phyloP scores from a whole-genome alignment of 495 filamentous ascomycete species.

The Xylaria sp. region DNA sequence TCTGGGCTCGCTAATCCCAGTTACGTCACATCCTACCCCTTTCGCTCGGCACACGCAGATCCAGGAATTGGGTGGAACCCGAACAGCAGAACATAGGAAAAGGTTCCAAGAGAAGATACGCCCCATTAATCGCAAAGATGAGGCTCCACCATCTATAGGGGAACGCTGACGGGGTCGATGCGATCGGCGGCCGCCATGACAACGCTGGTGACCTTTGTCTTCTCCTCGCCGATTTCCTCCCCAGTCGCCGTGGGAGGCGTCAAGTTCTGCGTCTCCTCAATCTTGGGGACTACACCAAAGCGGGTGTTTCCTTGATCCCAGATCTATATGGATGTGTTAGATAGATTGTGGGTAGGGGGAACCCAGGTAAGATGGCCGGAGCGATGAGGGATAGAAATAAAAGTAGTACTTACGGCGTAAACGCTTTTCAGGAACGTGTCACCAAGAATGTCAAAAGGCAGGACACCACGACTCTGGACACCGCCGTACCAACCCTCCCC shows the following conservation, averaged over 20 bases:
- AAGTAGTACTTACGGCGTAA: slow-evolving; percentile 66
- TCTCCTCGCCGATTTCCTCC: slow-evolving; percentile 22
- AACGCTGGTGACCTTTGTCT: slow-evolving; percentile 29
- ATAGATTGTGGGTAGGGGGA: neutral
- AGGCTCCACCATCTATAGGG: slow-evolving; percentile 16
- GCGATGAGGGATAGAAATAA: neutral
- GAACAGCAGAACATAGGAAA: no score
- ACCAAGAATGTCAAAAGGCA: slow-evolving; percentile 76
- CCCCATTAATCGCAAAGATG: slow-evolving; percentile 7
- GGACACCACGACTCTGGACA: slow-evolving; percentile 72
- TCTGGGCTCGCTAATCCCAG: no score
- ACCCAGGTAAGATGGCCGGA: neutral
- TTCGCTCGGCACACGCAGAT: neutral
- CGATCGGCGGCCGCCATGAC: slow-evolving; percentile 21
- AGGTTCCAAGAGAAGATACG: neutral
- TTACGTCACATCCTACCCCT: neutral
- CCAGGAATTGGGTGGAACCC: no score
- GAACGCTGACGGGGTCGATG: slow-evolving; percentile 3
- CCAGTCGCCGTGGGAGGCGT: slow-evolving; percentile 37
- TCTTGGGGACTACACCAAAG: slow-evolving; percentile 73
- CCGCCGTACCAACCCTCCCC: slow-evolving; percentile 71
- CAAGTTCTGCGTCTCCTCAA: slow-evolving; percentile 62
- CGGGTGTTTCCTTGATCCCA: slow-evolving; percentile 77
- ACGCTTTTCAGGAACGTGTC: slow-evolving; percentile 78
- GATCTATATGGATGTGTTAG: slow-evolving; percentile 53